Conservation (phyloP, 2,329 filamentous ascomycete species). For the Trichoderma cornu-damae region DNA sequence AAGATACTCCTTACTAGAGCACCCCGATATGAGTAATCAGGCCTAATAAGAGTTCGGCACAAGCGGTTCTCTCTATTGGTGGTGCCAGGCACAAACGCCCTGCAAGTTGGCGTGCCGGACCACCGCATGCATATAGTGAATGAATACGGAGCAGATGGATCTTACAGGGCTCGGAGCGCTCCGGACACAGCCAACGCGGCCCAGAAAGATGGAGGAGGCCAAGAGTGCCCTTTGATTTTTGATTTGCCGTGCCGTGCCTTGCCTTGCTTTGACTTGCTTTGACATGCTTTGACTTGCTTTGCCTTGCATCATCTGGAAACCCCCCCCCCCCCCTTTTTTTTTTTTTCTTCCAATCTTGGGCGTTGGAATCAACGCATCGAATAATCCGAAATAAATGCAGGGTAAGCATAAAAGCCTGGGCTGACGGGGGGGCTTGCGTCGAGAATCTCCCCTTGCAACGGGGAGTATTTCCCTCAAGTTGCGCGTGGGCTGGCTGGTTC, state of each 20-base stretch:
- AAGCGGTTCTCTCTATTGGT: too few relatives aligned
- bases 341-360: too few relatives aligned
- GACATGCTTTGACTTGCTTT: neutral
- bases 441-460: neutral
- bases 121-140: slow-evolving; percentile 1
- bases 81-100: neutral
- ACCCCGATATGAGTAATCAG: too few relatives aligned
- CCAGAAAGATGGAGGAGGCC: too few relatives aligned
- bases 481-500: slow-evolving; percentile 8
- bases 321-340: too few relatives aligned
- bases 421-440: slow-evolving; percentile 10
- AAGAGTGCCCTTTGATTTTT: too few relatives aligned
- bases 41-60: too few relatives aligned
- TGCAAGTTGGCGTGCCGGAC: neutral
- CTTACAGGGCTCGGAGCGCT: slow-evolving; percentile 3
- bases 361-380: neutral
- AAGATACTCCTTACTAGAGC: too few relatives aligned
- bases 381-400: neutral
- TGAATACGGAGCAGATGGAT: too few relatives aligned
- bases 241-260: neutral
- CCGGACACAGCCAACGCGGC: neutral
- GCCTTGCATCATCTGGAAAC: neutral
- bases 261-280: neutral
- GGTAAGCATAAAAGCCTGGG: slow-evolving; percentile 11
- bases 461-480: slow-evolving; percentile 14